A percentile compares a stretch with the other conserved stretches of the same genome.
Evolutionary conservation across 441 rosid species (phyloP).

Genomic region (Arabidopsis lyrata): DNA sequence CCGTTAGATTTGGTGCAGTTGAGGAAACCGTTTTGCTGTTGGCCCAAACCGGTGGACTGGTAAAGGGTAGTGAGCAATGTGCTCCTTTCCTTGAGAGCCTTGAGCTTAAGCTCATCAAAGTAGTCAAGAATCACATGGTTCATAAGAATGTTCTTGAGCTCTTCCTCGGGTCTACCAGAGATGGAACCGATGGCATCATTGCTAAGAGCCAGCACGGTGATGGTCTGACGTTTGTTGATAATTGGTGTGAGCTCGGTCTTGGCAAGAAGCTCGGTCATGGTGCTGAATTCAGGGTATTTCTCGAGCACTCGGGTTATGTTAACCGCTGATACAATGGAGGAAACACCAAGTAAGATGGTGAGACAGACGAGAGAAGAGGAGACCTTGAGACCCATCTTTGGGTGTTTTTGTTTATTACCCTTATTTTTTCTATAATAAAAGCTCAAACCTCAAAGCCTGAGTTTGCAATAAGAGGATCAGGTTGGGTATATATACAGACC

Average conservation of each 20-base stretch:
- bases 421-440: constrained; percentile 9
- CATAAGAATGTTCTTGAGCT: constrained; percentile 58
- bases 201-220: constrained; percentile 70
- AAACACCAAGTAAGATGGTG: constrained; percentile 43
- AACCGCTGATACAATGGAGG: constrained; percentile 52
- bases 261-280: constrained; percentile 54
- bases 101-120: constrained; percentile 64
- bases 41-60: constrained; percentile 70
- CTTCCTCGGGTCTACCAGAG: constrained; percentile 51
- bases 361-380: constrained; percentile 49
- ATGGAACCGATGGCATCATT: constrained; percentile 55
- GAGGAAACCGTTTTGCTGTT: constrained; percentile 64
- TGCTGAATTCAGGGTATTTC: constrained; percentile 53
- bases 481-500: constrained; percentile 34
- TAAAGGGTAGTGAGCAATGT: constrained; percentile 66
- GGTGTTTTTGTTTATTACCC: constrained; percentile 23
- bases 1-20: constrained; percentile 55
- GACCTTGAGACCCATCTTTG: constrained; percentile 58
- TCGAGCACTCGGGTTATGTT: constrained; percentile 66
- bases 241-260: constrained; percentile 53
- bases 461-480: constrained; percentile 18
- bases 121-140: constrained; percentile 81
- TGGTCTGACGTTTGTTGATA: constrained; percentile 61
- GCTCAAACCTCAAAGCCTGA: constrained; percentile 35
- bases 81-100: constrained; percentile 48